These are phyloP conservation scores for sorghum (Sorghum bicolor) DNA, from an alignment of 176 grass and related monocot species.

Conservation along the genomic window Sorghum_bicolor_NCBIv3 NC_012873.2:51555501-51556000, in stretches of 20 bases:
- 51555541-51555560: background rate
- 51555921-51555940: constrained; percentile 58
- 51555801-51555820: constrained; percentile 65
- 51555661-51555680: constrained; percentile 25
- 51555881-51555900: constrained; percentile 51
- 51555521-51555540: background rate
- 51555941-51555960: too few species aligned
- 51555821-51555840: constrained; percentile 54
- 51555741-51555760: constrained; percentile 28
- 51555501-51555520: background rate
- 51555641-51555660: constrained; percentile 44
- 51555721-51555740: constrained; percentile 21
- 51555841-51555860: constrained; percentile 56
- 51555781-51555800: constrained; percentile 67
- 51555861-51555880: constrained; percentile 71
- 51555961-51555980: background rate
- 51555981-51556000: background rate
- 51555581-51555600: background rate
- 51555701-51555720: background rate
- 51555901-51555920: constrained; percentile 80
- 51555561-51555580: background rate
- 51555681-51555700: constrained; percentile 7
- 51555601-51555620: background rate
- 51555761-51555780: constrained; percentile 46
- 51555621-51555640: background rate